Evolutionary conservation across 2,329 filamentous ascomycete species (phyloP).

Genomic region (Fusarium oligoseptatum): DNA sequence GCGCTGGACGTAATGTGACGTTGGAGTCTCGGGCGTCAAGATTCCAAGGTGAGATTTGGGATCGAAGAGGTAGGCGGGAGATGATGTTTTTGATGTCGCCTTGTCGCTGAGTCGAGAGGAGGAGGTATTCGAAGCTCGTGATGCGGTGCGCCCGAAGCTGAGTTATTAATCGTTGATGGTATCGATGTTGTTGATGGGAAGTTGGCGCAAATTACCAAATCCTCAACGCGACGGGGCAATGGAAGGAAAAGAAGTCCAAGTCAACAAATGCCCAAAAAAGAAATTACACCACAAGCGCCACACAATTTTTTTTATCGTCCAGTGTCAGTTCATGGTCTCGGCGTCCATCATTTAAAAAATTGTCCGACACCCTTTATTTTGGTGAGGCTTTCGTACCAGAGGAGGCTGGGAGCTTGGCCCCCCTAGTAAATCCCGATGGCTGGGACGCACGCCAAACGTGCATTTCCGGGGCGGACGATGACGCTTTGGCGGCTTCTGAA

Average conservation of each 20-base stretch:
- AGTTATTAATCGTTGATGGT: background rate
- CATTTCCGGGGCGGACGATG: constrained; percentile 20
- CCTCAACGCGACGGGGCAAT: background rate
- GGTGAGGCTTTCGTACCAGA: constrained; percentile 24
- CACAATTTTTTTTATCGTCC: constrained; percentile 7
- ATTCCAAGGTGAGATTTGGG: constrained; percentile 12
- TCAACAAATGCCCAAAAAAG: constrained; percentile 5
- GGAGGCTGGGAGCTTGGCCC: constrained; percentile 33
- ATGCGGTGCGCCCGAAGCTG: background rate
- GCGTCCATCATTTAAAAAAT: background rate
- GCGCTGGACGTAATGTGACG: constrained; percentile 25
- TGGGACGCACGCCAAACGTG: constrained; percentile 22
- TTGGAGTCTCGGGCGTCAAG: constrained; percentile 22
- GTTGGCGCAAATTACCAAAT: background rate
- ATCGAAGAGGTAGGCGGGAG: background rate
- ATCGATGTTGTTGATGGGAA: background rate
- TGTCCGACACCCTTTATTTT: background rate
- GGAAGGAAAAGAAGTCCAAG: constrained; percentile 3
- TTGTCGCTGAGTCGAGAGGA: background rate
- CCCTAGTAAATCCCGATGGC: constrained; percentile 25
- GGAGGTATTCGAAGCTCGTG: constrained; percentile 1
- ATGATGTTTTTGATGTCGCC: constrained; percentile 12
- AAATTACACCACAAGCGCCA: constrained; percentile 6
- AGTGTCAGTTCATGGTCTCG: constrained; percentile 14
- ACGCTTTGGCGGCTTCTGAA: constrained; percentile 29